Percentiles rank a stretch among this genome's conserved stretches.
phyloP scores from a whole-genome alignment of 2,329 filamentous ascomycete genomes.

The Calonectria honghensis region DNA sequence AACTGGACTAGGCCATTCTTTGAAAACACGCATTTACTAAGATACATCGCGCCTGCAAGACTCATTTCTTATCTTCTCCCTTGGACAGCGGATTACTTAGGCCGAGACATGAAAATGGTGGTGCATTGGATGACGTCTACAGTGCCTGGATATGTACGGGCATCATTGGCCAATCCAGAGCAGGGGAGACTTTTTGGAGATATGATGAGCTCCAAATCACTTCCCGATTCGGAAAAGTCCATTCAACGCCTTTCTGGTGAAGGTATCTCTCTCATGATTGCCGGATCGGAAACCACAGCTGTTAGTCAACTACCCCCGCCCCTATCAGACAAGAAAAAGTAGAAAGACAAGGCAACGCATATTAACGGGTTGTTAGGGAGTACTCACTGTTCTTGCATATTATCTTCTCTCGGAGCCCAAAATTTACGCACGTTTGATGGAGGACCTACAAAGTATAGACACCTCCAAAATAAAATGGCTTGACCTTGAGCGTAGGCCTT shows the following conservation, averaged over 20 bases:
- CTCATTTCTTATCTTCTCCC: slow-evolving; percentile 45
- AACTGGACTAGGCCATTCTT: slow-evolving; percentile 59
- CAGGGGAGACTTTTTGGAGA: slow-evolving; percentile 45
- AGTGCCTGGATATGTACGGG: slow-evolving; percentile 41
- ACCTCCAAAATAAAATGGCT: slow-evolving; percentile 55
- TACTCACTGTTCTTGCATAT: slow-evolving; percentile 60
- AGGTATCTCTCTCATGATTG: slow-evolving; percentile 60
- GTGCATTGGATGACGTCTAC: slow-evolving; percentile 46
- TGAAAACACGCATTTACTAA: slow-evolving; percentile 58
- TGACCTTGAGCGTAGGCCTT: slow-evolving; percentile 60
- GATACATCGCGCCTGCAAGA: slow-evolving; percentile 56
- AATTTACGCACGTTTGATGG: slow-evolving; percentile 54
- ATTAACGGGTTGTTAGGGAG: slow-evolving; percentile 43
- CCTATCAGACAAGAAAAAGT: not conserved
- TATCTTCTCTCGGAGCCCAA: slow-evolving; percentile 59
- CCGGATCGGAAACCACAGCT: slow-evolving; percentile 63
- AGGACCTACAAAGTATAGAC: slow-evolving; percentile 56
- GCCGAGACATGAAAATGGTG: slow-evolving; percentile 41
- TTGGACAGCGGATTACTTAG: slow-evolving; percentile 41
- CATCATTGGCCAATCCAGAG: slow-evolving; percentile 38
- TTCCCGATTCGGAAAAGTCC: slow-evolving; percentile 62
- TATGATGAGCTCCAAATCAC: slow-evolving; percentile 46
- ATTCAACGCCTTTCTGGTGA: slow-evolving; percentile 61
- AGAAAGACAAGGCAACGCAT: fast-evolving
- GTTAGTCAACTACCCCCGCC: slow-evolving; percentile 45